A percentile compares a stretch with the other conserved stretches of the same genome.
Conservation (phyloP, 441 rosid species). For the Populus hybrid region DNA sequence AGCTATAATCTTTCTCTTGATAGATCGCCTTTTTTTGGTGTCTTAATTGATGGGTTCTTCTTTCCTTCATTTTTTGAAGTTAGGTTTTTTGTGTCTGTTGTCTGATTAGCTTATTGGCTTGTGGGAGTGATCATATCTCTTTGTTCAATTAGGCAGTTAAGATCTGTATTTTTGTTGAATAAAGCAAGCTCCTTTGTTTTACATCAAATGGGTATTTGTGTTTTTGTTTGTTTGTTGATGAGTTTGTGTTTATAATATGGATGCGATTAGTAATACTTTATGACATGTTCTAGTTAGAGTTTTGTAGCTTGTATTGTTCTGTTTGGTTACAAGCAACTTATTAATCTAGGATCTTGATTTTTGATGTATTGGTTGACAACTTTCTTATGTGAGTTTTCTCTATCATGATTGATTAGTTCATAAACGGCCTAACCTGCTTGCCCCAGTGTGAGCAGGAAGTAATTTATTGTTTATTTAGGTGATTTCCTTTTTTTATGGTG, state of each 20-base stretch:
- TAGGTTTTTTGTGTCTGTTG: neutral
- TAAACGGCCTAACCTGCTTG: neutral
- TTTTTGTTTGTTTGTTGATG: neutral
- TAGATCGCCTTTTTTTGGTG: neutral
- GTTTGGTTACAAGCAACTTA: neutral
- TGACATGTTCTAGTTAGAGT: neutral
- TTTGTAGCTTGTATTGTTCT: neutral
- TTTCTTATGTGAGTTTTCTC: neutral
- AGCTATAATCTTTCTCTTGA: neutral
- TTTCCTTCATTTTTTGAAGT: neutral
- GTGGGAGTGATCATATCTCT: neutral
- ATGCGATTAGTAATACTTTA: neutral
- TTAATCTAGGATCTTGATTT: neutral
- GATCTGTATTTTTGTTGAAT: neutral
- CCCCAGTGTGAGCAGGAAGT: neutral
- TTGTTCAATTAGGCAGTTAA: neutral
- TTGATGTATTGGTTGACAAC: neutral
- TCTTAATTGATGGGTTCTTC: neutral
- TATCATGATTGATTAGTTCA: neutral
- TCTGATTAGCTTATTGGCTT: neutral
- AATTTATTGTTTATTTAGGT: neutral
- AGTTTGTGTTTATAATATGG: neutral
- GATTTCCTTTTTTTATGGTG: too few relatives aligned
- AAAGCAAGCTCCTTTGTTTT: neutral
- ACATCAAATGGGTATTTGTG: neutral